These are phyloP conservation scores for Aquilaria sinensis DNA, from an alignment of 345 rosid genomes.

Conservation along the genomic window DNA sequence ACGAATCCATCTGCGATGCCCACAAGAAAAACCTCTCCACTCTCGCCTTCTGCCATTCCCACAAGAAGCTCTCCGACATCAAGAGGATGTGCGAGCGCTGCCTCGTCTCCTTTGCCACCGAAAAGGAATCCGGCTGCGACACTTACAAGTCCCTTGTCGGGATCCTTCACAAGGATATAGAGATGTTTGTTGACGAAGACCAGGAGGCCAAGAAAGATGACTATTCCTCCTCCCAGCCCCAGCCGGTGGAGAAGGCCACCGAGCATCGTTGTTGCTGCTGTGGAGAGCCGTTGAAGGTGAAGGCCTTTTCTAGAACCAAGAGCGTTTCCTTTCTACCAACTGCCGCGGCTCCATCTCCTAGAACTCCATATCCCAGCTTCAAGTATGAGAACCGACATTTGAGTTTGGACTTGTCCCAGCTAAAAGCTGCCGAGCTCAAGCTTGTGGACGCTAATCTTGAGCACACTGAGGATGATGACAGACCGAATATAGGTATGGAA, in stretches of 20 bases:
- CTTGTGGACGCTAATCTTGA: slow-evolving; percentile 34
- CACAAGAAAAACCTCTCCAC: slow-evolving; percentile 79
- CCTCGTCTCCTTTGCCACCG: slow-evolving; percentile 86
- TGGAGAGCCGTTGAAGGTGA: slow-evolving; percentile 49
- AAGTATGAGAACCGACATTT: slow-evolving; percentile 24
- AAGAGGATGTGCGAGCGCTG: slow-evolving; percentile 83
- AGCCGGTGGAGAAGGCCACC: slow-evolving; percentile 15
- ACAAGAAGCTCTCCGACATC: slow-evolving; percentile 76
- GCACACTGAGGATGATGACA: slow-evolving; percentile 26
- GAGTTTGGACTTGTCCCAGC: slow-evolving; percentile 27
- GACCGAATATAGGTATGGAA: slow-evolving; percentile 1
- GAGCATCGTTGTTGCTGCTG: slow-evolving; percentile 50
- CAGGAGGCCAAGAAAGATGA: slow-evolving; percentile 35
- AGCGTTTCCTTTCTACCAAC: slow-evolving; percentile 19
- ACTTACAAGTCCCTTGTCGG: slow-evolving; percentile 76
- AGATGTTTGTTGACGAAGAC: slow-evolving; percentile 43
- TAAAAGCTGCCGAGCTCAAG: slow-evolving; percentile 38
- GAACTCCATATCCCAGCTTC: slow-evolving; percentile 26
- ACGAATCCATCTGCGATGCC: slow-evolving; percentile 62
- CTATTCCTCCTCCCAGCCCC: no score
- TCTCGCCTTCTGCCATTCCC: slow-evolving; percentile 80
- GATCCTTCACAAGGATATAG: slow-evolving; percentile 67
- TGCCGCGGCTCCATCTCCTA: slow-evolving; percentile 72
- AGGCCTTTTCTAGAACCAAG: slow-evolving; percentile 24
- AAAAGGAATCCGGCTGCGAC: slow-evolving; percentile 67